Base-by-base conservation (phyloP, 257 asterid genomes). In the Cruciata laevipes region DNA sequence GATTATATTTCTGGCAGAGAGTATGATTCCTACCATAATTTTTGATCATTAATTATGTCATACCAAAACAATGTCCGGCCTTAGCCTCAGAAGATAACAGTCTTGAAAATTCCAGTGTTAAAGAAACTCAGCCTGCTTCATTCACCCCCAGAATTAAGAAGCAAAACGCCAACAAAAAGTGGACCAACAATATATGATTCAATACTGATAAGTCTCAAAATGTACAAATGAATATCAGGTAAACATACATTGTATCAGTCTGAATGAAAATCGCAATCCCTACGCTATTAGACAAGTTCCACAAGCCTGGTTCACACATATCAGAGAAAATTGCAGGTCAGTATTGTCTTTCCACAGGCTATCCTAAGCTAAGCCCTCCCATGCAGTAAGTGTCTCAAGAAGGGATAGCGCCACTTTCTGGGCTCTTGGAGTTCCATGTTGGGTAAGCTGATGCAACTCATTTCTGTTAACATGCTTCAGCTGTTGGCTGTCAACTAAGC, bases 401-500 rank as follows among this genome's bases (percentile, higher is more conserved):
- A 87, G 80, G 23, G 75, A 77, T 3, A 1, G 63, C 0, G 89
- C 95, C 70, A 79, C 83, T 74, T 83, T 83, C 81, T 65, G 78
- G 20, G 95, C 89, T 78, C 87, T 81, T 20, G 80, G 64, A 17
- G 85, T 85, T 62, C 87, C 95, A 8, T 25, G 79, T 14, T 16
- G 61, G 17, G 80, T 75, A 0, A 83, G 80, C 17, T 51, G 61
- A 55, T 72, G 47, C 71, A 87, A 69, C 71, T 79, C 84, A 25
- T 82, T 83, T 37, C 31, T 72, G 44, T 62, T 47, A 6, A 86
- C 65, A 71, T 78, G 75, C 33, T 66, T 78, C 69, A 76, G 52
- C 47, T 72, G 81, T 42, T 40, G 53, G 14, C 77, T 78, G 65
- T 83, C 84, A 27, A 66, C 69, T 23, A 20, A 77, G 65, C 88